These are phyloP conservation scores for Mucuna pruriens DNA, from an alignment of 306 rosid genomes.

Conservation along the genomic window DNA sequence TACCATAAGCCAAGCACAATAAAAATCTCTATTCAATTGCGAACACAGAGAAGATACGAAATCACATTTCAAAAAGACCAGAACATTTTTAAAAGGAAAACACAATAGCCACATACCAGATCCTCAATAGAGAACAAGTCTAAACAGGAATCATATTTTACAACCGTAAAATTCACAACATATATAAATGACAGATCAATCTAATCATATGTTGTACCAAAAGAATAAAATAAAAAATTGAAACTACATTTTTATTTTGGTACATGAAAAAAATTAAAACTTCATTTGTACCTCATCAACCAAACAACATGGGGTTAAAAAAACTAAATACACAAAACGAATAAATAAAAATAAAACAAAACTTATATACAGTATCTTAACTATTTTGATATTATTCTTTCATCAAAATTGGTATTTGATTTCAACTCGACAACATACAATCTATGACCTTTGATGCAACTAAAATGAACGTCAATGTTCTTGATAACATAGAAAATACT, in stretches of 20 bases:
- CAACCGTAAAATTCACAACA: background rate
- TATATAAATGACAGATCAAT: background rate
- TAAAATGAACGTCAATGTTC: no score
- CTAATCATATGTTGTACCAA: background rate
- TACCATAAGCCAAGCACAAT: constrained; percentile 15
- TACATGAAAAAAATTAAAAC: constrained; percentile 5
- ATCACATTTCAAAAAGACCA: background rate
- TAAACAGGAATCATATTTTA: background rate
- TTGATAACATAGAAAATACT: no score
- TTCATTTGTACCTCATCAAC: background rate
- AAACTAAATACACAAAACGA: background rate
- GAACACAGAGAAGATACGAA: background rate
- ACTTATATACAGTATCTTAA: no score
- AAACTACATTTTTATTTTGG: background rate
- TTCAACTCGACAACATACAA: no score
- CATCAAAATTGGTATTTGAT: no score
- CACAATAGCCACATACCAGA: background rate
- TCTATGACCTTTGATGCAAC: no score
- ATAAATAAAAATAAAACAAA: background rate
- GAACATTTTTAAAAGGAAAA: background rate
- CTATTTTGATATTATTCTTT: no score
- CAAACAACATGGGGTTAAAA: background rate
- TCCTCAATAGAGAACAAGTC: constrained; percentile 17
- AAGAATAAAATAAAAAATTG: background rate
- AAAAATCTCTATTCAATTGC: background rate